Conservation (phyloP, 495 filamentous ascomycete species). For the Podospora sp. region DNA sequence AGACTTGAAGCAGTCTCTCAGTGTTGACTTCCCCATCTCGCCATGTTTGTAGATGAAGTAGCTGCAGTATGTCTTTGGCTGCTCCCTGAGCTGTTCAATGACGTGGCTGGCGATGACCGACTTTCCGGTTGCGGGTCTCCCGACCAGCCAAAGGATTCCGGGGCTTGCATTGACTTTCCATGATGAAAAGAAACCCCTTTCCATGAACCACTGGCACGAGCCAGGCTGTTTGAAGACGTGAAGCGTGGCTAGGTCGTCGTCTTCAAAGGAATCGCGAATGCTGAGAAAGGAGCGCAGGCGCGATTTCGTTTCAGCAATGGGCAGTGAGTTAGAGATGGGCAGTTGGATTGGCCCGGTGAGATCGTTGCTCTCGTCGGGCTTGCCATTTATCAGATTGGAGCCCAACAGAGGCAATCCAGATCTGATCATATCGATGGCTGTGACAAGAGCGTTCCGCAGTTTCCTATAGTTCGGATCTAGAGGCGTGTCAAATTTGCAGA, state of each 20-base stretch:
- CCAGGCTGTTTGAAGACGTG: constrained; percentile 26
- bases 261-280: constrained; percentile 2
- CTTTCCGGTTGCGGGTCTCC: constrained; percentile 33
- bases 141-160: constrained; percentile 33
- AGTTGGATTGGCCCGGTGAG: neutral
- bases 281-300: constrained; percentile 4
- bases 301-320: neutral
- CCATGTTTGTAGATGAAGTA: constrained; percentile 32
- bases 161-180: constrained; percentile 24
- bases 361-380: neutral
- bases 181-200: constrained; percentile 15
- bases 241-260: constrained; percentile 24
- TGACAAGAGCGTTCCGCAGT: constrained; percentile 35
- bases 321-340: neutral
- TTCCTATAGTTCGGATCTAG: constrained; percentile 35
- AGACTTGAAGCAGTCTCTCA: constrained; percentile 25
- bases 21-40: neutral
- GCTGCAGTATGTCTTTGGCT: constrained; percentile 23
- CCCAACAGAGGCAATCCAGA: neutral
- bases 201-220: constrained; percentile 34
- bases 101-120: constrained; percentile 33
- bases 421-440: constrained; percentile 33
- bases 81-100: constrained; percentile 24
- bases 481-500: constrained; percentile 39
- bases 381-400: neutral